A percentile compares a stretch with the other conserved stretches of the same genome.
Evolutionary conservation across 257 asterid species (phyloP).

Genomic region (Sherardia arvensis): DNA sequence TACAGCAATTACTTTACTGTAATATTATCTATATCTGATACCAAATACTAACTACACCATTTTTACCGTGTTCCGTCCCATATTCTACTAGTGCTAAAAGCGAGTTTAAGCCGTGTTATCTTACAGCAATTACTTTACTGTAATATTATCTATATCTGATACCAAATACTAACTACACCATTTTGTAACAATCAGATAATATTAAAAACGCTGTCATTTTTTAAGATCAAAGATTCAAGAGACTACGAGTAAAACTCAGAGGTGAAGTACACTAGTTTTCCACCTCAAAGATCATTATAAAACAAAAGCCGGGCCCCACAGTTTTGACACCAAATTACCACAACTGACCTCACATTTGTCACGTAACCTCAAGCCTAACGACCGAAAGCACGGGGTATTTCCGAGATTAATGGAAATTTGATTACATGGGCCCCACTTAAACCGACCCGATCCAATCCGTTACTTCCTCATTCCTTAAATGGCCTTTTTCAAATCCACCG

Average conservation of each 20-base stretch:
- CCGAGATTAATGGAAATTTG: background rate
- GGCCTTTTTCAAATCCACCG: conserved; percentile 3
- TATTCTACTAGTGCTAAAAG: too few relatives aligned
- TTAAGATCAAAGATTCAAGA: background rate
- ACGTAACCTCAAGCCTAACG: background rate
- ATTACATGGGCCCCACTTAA: background rate
- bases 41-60: background rate
- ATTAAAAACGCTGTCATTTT: background rate
- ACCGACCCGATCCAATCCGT: background rate
- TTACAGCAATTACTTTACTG: too few relatives aligned
- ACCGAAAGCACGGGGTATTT: background rate
- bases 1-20: too few relatives aligned
- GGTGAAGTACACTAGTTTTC: background rate
- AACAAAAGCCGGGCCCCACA: background rate
- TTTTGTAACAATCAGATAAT: background rate
- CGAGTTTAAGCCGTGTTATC: background rate
- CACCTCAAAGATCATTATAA: background rate
- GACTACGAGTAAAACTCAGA: background rate
- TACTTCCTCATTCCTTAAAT: background rate
- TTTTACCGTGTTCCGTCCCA: too few relatives aligned
- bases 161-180: background rate
- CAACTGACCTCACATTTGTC: background rate
- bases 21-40: too few relatives aligned
- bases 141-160: too few relatives aligned
- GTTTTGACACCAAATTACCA: background rate